phyloP scores from a whole-genome alignment of 2,329 filamentous ascomycete genomes.

The Penicillium italicum region DNA sequence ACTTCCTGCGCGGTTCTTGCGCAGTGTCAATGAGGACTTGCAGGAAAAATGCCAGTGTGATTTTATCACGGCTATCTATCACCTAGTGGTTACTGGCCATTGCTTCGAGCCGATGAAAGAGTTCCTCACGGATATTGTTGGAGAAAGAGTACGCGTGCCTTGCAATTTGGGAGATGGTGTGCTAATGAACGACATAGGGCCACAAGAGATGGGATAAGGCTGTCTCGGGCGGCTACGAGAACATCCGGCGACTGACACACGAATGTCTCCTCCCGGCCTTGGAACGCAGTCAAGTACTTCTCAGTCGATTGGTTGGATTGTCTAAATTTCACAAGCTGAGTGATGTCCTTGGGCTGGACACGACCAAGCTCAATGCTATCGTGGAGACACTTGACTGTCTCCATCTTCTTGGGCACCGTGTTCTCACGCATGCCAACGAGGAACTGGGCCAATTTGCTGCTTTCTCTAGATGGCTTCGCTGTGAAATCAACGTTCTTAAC shows the following conservation, averaged over 20 bases:
- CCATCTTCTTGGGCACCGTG: slow-evolving; percentile 69
- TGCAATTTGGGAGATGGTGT: background rate
- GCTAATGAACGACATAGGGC: slow-evolving; percentile 52
- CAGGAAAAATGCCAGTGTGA: slow-evolving; percentile 60
- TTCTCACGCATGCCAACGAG: slow-evolving; percentile 66
- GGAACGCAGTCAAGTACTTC: slow-evolving; percentile 74
- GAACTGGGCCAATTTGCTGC: slow-evolving; percentile 73
- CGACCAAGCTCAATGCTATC: slow-evolving; percentile 56
- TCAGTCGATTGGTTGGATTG: slow-evolving; percentile 78
- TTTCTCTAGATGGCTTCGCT: slow-evolving; percentile 80
- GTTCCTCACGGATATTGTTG: slow-evolving; percentile 81
- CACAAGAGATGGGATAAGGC: slow-evolving; percentile 95
- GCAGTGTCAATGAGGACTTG: slow-evolving; percentile 72
- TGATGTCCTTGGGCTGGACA: slow-evolving; percentile 64
- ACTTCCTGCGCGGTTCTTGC: slow-evolving; percentile 72
- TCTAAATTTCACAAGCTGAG: slow-evolving; percentile 71
- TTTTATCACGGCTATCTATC: slow-evolving; percentile 74
- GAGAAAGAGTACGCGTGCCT: slow-evolving; percentile 62
- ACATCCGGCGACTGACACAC: slow-evolving; percentile 72
- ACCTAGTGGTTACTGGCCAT: slow-evolving; percentile 79
- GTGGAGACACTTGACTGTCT: slow-evolving; percentile 71
- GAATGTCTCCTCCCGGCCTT: slow-evolving; percentile 86
- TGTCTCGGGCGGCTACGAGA: slow-evolving; percentile 71
- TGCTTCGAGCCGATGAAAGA: slow-evolving; percentile 72
- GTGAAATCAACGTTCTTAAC: slow-evolving; percentile 74